Percentiles rank a stretch among this genome's conserved stretches.
Evolutionary conservation across 1,284 basidiomycete genomes (phyloP).

Genomic region (Trametes polyzona): DNA sequence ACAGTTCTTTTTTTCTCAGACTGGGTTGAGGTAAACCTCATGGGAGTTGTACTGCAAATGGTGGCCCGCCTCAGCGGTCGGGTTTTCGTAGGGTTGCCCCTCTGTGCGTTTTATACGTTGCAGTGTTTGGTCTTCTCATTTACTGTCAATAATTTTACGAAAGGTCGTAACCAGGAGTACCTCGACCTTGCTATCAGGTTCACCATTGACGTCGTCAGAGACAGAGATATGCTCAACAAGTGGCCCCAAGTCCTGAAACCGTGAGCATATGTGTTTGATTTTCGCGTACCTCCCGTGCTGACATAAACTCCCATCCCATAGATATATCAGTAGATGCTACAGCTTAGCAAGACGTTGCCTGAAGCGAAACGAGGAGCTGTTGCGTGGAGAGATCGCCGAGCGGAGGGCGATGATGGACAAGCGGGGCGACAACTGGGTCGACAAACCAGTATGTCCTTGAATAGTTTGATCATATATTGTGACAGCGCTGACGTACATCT

Average conservation of each 20-base stretch:
- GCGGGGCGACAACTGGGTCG: slow-evolving; percentile 13
- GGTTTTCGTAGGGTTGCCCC: slow-evolving; percentile 46
- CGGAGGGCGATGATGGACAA: slow-evolving; percentile 6
- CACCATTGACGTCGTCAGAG: slow-evolving; percentile 22
- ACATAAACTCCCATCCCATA: neutral
- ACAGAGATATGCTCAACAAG: slow-evolving; percentile 9
- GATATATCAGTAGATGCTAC: slow-evolving; percentile 6
- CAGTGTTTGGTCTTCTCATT: neutral
- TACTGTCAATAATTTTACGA: no score
- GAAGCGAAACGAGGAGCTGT: neutral
- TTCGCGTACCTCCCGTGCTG: slow-evolving; percentile 30
- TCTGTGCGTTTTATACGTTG: slow-evolving; percentile 35
- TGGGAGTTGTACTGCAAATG: slow-evolving; percentile 44
- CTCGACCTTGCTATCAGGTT: slow-evolving; percentile 23
- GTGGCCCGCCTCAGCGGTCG: slow-evolving; percentile 48
- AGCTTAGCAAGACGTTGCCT: slow-evolving; percentile 12
- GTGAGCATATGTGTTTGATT: slow-evolving; percentile 34
- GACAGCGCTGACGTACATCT: no score
- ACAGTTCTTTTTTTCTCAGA: no score
- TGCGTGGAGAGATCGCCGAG: slow-evolving; percentile 9
- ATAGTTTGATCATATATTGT: neutral
- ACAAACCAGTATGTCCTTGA: slow-evolving; percentile 16
- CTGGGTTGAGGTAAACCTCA: slow-evolving; percentile 36
- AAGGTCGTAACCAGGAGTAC: slow-evolving; percentile 29
- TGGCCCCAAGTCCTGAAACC: slow-evolving; percentile 22